Evolutionary conservation across 2,329 filamentous ascomycete species (phyloP), one percentile per base, ranked within the genome.

Genomic region (Pseudomassariella vexata): DNA sequence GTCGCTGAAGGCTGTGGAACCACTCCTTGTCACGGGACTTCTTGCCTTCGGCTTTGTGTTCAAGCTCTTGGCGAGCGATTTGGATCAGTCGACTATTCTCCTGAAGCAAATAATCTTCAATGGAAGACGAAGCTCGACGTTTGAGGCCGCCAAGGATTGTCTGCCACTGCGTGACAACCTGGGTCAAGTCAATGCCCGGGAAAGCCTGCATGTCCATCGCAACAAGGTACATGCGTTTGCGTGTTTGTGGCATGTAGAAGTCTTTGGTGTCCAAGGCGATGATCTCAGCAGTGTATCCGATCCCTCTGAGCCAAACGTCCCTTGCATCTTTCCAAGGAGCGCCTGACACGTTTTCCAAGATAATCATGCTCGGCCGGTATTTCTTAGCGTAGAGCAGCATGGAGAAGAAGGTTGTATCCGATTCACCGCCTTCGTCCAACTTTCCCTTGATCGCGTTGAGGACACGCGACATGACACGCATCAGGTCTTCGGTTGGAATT

Each of bases 221-320:
- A 19, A 82, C 47, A 40, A 80, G 61, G 45, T 83, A 83, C 2
- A 68, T 71, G 20, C 79, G 65, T 24, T 61, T 55, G 2, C 79
- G 65, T 0, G 80, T 86, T 33, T 90, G 85, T 0, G 85, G 85
- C 1, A 89, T 57, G 37, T 85, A 85, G 44, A 70, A 87, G 3
- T 82, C 57, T 48, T 87, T 87, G 0, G 77, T 82, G 45, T 89
- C 82, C 0, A 83, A 57, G 5, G 57, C 59, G 0, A 65, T 41
- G 28, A 63, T 66, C 0, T 50, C 47, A 1, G 68, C 69, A 3
- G 63, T 51, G 44, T 89, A 90, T 3, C 65, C 73, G 22, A 76
- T 41, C n/a, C 46, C 46, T 3, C 51, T 51, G 26, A 66, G 59
- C 46, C 57, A 63, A 7, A 50, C 38, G 0, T 48, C 36, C n/a